phyloP scores from a whole-genome alignment of 2,329 filamentous ascomycete species.

The Xylariaceae sp. region DNA sequence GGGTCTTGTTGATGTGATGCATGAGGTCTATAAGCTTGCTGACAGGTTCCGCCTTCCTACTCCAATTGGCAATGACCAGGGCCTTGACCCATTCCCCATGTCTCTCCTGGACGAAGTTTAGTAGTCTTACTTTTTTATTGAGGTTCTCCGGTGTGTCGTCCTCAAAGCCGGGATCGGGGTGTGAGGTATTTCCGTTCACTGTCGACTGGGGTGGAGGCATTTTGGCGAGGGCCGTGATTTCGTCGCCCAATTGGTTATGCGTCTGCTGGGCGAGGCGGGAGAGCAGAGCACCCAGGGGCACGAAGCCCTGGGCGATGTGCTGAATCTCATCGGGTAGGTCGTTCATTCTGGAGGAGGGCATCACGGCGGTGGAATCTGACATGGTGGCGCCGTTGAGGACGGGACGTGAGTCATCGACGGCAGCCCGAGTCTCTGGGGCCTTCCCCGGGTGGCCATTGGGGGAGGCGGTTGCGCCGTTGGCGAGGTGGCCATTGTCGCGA shows the following conservation, averaged over 20 bases:
- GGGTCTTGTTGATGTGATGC: constrained; percentile 65
- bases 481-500: constrained; percentile 45
- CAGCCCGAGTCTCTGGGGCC: constrained; percentile 15
- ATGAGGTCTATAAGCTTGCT: constrained; percentile 87
- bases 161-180: constrained; percentile 40
- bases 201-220: constrained; percentile 57
- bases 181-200: constrained; percentile 50
- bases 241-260: constrained; percentile 72
- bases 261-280: constrained; percentile 78
- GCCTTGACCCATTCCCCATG: constrained; percentile 91
- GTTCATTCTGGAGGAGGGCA: constrained; percentile 44
- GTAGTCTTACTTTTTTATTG: constrained; percentile 70
- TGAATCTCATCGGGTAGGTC: constrained; percentile 60
- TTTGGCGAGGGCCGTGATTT: constrained; percentile 67
- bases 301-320: constrained; percentile 74
- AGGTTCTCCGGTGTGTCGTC: constrained; percentile 65
- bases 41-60: constrained; percentile 72
- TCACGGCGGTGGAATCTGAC: constrained; percentile 23
- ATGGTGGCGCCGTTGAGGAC: constrained; percentile 30
- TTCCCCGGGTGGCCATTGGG: constrained; percentile 20
- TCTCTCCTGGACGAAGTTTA: constrained; percentile 76
- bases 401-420: constrained; percentile 23
- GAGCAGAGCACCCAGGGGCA: constrained; percentile 72
- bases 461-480: constrained; percentile 26
- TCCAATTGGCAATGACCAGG: constrained; percentile 88